Conservation (phyloP, 441 rosid genomes). For the Syzygium syzygioides region DNA sequence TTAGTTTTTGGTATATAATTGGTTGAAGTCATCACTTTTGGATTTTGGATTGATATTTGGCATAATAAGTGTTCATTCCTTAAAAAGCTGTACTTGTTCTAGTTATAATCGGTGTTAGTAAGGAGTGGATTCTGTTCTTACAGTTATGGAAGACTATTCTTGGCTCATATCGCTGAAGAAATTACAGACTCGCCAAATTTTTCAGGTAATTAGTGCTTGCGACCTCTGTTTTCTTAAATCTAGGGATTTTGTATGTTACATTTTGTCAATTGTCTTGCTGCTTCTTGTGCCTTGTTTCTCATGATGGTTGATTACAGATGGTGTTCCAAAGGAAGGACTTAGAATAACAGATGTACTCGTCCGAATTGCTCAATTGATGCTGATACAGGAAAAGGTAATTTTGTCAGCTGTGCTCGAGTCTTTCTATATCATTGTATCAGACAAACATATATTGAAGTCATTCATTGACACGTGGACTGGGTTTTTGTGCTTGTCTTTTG, state of each 20-base stretch:
- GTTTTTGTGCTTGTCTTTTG: neutral
- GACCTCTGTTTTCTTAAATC: slow-evolving; percentile 1
- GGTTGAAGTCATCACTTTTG: neutral
- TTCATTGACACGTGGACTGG: neutral
- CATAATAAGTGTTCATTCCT: neutral
- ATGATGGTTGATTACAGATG: slow-evolving; percentile 52
- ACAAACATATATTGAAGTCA: neutral
- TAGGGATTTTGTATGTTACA: neutral
- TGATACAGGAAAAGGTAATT: slow-evolving; percentile 71
- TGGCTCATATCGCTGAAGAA: slow-evolving; percentile 71
- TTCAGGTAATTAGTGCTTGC: slow-evolving; percentile 48
- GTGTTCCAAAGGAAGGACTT: slow-evolving; percentile 99
- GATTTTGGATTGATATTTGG: neutral
- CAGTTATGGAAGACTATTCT: slow-evolving; percentile 78
- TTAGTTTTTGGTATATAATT: neutral
- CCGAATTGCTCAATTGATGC: slow-evolving; percentile 64
- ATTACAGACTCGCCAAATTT: slow-evolving; percentile 63
- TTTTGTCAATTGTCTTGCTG: neutral
- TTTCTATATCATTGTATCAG: neutral
- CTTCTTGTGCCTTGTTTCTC: slow-evolving; percentile 6
- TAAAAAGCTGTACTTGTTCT: neutral
- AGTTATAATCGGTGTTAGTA: neutral
- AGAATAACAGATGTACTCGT: slow-evolving; percentile 84
- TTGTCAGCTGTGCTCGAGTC: neutral
- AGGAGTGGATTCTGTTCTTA: neutral